Evolutionary conservation across 345 rosid species (phyloP).

Genomic region (Syzygium aromaticum): DNA sequence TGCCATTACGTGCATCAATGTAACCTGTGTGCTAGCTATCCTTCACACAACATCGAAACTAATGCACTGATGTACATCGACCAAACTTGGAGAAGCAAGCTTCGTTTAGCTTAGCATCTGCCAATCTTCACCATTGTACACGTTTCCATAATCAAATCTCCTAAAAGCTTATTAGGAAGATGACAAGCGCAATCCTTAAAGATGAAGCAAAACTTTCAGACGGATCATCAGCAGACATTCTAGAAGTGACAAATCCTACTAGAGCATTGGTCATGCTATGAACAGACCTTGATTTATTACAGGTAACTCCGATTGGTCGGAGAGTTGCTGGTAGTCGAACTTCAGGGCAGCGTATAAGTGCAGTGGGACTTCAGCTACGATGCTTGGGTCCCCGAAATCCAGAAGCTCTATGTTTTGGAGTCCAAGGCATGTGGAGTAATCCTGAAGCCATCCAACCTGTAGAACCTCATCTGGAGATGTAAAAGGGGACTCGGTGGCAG

Average conservation of each 20-base stretch:
- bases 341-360: slow-evolving; percentile 35
- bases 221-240: background rate
- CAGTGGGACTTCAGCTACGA: slow-evolving; percentile 39
- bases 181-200: background rate
- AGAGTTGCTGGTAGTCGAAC: slow-evolving; percentile 48
- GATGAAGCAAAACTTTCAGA: background rate
- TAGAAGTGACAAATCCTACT: background rate
- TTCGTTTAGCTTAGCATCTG: background rate
- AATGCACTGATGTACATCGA: background rate
- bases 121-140: background rate
- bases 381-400: slow-evolving; percentile 27
- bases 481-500: slow-evolving; percentile 10
- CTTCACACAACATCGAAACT: background rate
- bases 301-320: slow-evolving; percentile 52
- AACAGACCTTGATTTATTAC: slow-evolving; percentile 62
- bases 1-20: background rate
- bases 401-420: slow-evolving; percentile 32
- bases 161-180: background rate
- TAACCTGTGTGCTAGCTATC: background rate
- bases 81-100: background rate
- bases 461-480: slow-evolving; percentile 36
- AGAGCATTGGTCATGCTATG: slow-evolving; percentile 28
- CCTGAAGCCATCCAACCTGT: slow-evolving; percentile 38
- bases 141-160: background rate
- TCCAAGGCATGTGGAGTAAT: slow-evolving; percentile 37